phyloP scores from a whole-genome alignment of 352 stramenopile genomes.

The Pythium monospermum region DNA sequence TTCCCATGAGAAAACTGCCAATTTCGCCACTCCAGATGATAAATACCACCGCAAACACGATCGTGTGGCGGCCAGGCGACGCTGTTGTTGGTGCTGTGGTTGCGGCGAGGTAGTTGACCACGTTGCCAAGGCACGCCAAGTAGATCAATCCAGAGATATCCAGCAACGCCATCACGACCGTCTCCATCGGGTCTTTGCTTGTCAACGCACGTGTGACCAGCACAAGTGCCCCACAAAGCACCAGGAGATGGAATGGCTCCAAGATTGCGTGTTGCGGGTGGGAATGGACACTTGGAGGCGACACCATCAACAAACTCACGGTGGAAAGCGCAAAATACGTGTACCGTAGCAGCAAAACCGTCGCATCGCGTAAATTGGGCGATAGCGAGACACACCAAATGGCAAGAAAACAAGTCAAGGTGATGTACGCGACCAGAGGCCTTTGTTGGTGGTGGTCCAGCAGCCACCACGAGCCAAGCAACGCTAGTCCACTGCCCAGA shows the following conservation, averaged over 20 bases:
- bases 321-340: conserved; percentile 49
- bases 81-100: conserved; percentile 24
- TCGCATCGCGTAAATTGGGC: conserved; percentile 39
- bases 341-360: conserved; percentile 40
- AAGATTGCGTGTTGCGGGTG: conserved; percentile 23
- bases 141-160: conserved; percentile 52
- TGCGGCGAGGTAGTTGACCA: conserved; percentile 43
- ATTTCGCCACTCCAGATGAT: conserved; percentile 55
- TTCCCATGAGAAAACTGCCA: conserved; percentile 42
- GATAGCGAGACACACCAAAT: conserved; percentile 32
- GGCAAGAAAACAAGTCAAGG: conserved; percentile 31
- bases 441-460: conserved; percentile 10
- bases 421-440: conserved; percentile 42
- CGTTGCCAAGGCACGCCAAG: conserved; percentile 32
- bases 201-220: conserved; percentile 42
- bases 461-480: conserved; percentile 8
- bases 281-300: background rate
- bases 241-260: conserved; percentile 50
- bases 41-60: conserved; percentile 46
- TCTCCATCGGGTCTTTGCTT: conserved; percentile 64
- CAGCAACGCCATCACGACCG: conserved; percentile 44
- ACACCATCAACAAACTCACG: conserved; percentile 36
- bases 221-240: conserved; percentile 35
- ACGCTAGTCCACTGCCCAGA: background rate
- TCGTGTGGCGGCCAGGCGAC: background rate